phyloP scores from a whole-genome alignment of 176 grass and related monocot species.

The Triticum monococcum region DNA sequence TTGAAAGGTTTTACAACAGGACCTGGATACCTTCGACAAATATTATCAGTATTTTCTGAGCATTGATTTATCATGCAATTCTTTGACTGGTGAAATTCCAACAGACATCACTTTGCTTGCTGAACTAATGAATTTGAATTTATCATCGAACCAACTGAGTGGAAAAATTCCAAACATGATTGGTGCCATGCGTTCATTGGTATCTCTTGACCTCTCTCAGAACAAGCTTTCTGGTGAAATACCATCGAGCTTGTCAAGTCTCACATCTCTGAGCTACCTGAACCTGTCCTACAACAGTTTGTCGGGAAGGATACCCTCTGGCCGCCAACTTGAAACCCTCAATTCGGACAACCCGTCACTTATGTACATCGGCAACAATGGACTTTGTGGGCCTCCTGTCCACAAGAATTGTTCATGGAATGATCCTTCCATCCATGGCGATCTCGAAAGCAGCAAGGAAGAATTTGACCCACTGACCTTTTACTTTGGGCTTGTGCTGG shows the following conservation, averaged over 20 bases:
- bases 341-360: neutral
- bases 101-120: constrained; percentile 5
- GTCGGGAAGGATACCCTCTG: too few species aligned
- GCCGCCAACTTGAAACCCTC: constrained; percentile 27
- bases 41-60: neutral
- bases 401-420: constrained; percentile 10
- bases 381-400: constrained; percentile 20
- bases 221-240: too few species aligned
- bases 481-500: neutral
- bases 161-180: constrained; percentile 29
- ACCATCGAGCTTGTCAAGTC: too few species aligned
- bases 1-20: too few species aligned
- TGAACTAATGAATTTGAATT: constrained; percentile 19
- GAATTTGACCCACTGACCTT: neutral
- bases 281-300: too few species aligned
- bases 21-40: too few species aligned
- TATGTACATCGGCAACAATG: constrained; percentile 20
- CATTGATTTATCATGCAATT: constrained; percentile 37
- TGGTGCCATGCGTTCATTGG: constrained; percentile 20
- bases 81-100: constrained; percentile 27
- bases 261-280: too few species aligned
- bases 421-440: neutral
- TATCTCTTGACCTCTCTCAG: neutral
- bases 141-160: constrained; percentile 26
- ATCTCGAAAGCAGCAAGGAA: neutral